Base-by-base conservation (phyloP, 2,329 filamentous ascomycete species). In the Botrytis tulipae region DNA sequence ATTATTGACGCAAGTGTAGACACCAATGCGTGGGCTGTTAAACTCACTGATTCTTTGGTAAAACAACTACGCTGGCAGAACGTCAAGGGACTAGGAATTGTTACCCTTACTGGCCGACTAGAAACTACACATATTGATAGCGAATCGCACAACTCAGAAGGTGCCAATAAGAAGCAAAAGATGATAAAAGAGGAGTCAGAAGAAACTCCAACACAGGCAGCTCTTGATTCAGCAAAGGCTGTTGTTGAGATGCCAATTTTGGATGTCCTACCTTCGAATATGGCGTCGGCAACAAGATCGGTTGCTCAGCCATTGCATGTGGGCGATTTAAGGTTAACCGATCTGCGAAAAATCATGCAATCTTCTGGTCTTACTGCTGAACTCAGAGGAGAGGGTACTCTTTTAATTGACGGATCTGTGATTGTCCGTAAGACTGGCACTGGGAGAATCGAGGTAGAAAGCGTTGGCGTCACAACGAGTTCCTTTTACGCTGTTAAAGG, bases 11-110 rank as follows among this genome's bases (percentile, higher is more conserved):
- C 95, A 20, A 98, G 95, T 80, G 95, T 98, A 60, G 96, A 99
- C 81, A 98, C 95, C 8, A 98, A 98, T 81, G 95, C 96, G 6
- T 99, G 97, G 96, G 91, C 93, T 37, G 93, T 99, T 74, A 97
- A 95, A 82, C 87, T 99, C 29, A 94, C 93, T 67, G 93, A 95
- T 77, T 85, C 89, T 62, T 89, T 99, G 32, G 92, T 97, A 74
- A 93, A 93, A 82, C 92, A 92, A 78, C 87, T 99, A 74, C 93
- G 93, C 80, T 98, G 96, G 96, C 96, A 98, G 84, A 95, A 93
- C 74, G 94, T 98, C 37, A 91, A 94, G 73, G 94, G 93, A 3
- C 85, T 98, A 12, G 93, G 94, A 57, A 93, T 99, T 73, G 95
- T 97, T 25, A 97, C 95, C n/a, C 87, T 99, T 72, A 97, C 94